Conservation (phyloP, 1,284 basidiomycete genomes). For the Cryptococcus deneoformans region DNA sequence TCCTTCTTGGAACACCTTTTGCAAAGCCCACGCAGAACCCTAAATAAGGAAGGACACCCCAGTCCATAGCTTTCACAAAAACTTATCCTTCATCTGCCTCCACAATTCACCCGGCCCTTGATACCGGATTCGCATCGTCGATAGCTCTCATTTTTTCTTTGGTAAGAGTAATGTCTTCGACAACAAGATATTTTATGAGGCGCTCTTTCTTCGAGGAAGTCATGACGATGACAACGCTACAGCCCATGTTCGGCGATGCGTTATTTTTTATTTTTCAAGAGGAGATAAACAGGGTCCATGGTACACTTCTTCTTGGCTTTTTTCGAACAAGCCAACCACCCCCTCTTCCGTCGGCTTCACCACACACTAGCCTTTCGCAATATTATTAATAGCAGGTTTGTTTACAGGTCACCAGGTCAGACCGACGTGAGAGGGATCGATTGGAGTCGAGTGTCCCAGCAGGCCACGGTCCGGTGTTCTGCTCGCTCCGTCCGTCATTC, state of each 20-base stretch:
- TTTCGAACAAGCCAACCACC: no score
- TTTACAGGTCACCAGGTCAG: no score
- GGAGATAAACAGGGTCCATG: no score
- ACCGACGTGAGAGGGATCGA: no score
- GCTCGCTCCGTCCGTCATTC: no score
- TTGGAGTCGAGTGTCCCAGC: no score
- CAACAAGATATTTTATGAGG: constrained; percentile 64
- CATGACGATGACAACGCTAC: constrained; percentile 55
- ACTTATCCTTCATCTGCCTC: not conserved
- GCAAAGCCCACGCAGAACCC: not conserved
- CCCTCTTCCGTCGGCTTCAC: no score
- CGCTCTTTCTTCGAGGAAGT: constrained; percentile 65
- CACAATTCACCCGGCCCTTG: constrained; percentile 10
- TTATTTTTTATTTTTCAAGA: no score
- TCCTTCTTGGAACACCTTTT: not conserved
- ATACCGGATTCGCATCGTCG: constrained; percentile 39
- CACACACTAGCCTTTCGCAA: no score
- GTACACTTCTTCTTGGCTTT: no score
- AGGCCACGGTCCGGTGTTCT: no score
- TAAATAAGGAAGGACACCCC: not conserved
- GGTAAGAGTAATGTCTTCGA: constrained; percentile 51
- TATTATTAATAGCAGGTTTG: not conserved
- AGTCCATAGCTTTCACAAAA: not conserved
- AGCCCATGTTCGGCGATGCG: no score
- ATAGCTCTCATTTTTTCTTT: constrained; percentile 46